Evolutionary conservation across 352 stramenopile species (phyloP), one percentile per base, ranked within the genome.

Genomic region (Phytophthora lateralis): DNA sequence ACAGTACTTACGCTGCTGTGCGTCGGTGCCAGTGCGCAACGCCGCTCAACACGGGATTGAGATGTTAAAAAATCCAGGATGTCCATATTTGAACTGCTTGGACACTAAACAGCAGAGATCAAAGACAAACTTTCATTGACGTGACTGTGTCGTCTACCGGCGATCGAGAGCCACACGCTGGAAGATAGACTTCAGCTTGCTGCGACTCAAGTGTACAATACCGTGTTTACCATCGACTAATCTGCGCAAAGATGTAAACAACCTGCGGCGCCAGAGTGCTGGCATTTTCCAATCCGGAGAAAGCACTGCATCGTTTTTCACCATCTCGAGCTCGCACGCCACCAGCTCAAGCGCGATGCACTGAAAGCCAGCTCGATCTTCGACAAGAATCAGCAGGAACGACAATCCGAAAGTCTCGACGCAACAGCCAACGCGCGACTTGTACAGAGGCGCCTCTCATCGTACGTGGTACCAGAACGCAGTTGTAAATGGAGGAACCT

Each of bases 281-380:
- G 55, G 41, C 49, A 17, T n/a, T 29, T 56, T 17, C 61, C 61
- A n/a, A 69, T 69, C 55, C 35, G 35, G 47, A 42, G 61, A 69
- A 53, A 58, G 15, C 24, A 12, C 37, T 11, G 61, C 55, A 52
- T 21, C 34, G 43, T 59, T 29, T 69, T 60, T 66, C 61, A 56
- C 61, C 55, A 50, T 51, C 17, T 42, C 48, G 34, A 42, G 14
- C 38, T 14, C 41, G 60, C 60, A 68, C 61, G 61, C 35, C 48
- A 69, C 46, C 30, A 27, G 46, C 54, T 48, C 34, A 48, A 55
- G 14, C 34, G 42, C 21, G 43, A 37, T 37, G 21, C 20, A 50
- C 15, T 51, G 8, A 42, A 42, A 42, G 35, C 12, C 14, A 20
- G 17, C 10, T 37, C 41, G 6, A 32, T 41, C 53, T 30, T 30